Evolutionary conservation across 2,329 filamentous ascomycete genomes (phyloP), one percentile per base, ranked within the genome.

Genomic region (Phaeosphaeria sp.): DNA sequence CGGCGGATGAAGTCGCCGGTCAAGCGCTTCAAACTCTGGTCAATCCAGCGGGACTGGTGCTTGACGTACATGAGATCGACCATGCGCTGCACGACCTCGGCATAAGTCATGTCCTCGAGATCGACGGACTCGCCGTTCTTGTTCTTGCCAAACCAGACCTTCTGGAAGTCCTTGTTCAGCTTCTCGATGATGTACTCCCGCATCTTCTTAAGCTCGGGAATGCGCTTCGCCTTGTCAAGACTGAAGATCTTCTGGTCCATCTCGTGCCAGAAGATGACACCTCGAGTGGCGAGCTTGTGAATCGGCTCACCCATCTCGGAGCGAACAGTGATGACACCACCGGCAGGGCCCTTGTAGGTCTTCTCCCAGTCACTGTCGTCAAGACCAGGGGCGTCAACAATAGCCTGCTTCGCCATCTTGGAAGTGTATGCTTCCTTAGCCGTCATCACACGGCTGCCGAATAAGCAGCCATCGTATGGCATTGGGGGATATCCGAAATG

Each of bases 281-380:
- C 95, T 58, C 96, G 90, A 49, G 95, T 99, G 17, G 95, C 96
- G 58, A 99, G 87, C 83, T 99, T 99, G 84, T 99, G 95, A 62
- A 99, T 99, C 6, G 95, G 96, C 83, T 99, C 95, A 46, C 95
- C 96, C 96, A 99, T 99, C 81, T 99, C 95, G 1, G 95, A 99
- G 64, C 93, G 88, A 49, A 99, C 95, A 25, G 95, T 99, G 71
- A 99, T 94, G 63, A 99, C 88, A 76, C 95, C 95, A 71, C 95
- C 95, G 56, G 93, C 90, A 23, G 93, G 85, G 18, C 91, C 92
- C 81, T 77, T 79, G 72, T 82, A 82, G 1, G 79, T 81, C 64
- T 78, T 77, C 64, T 81, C 78, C 80, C 80, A 82, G 1, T 81
- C 77, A 20, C 65, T 63, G 52, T 82, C 79, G 10, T 78, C 73